Conservation (phyloP, 1,139 yeast genomes). For the Suhomyces panamericanus region DNA sequence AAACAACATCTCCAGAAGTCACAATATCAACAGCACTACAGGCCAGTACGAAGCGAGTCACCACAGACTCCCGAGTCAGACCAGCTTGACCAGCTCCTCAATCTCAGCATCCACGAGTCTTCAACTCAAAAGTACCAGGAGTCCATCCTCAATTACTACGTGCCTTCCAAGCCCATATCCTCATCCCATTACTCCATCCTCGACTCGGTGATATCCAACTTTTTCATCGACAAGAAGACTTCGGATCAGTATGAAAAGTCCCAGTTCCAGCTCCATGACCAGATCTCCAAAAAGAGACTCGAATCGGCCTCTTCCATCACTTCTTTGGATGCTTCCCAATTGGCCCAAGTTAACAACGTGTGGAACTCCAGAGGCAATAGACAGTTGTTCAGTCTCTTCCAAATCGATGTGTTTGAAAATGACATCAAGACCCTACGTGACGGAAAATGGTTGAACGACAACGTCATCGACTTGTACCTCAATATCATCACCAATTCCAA, state of each 20-base stretch:
- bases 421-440: constrained; percentile 75
- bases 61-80: constrained; percentile 1
- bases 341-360: constrained; percentile 22
- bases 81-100: constrained; percentile 2
- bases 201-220: constrained; percentile 17
- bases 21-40: constrained; percentile 16
- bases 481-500: constrained; percentile 49
- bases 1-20: constrained; percentile 12
- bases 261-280: constrained; percentile 10
- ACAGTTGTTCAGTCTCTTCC: constrained; percentile 30
- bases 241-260: constrained; percentile 12
- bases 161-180: constrained; percentile 15
- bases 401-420: constrained; percentile 59
- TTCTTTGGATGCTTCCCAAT: constrained; percentile 15
- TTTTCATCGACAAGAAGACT: constrained; percentile 14
- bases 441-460: constrained; percentile 86
- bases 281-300: constrained; percentile 11
- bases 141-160: constrained; percentile 14
- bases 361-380: constrained; percentile 26
- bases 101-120: constrained; percentile 7
- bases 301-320: constrained; percentile 12
- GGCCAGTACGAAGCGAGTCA: constrained; percentile 1
- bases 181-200: constrained; percentile 13
- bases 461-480: constrained; percentile 80
- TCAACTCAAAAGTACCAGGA: constrained; percentile 12